Evolutionary conservation across 306 rosid species (phyloP), one percentile per base, ranked within the genome.

Genomic region (Delonix regia): DNA sequence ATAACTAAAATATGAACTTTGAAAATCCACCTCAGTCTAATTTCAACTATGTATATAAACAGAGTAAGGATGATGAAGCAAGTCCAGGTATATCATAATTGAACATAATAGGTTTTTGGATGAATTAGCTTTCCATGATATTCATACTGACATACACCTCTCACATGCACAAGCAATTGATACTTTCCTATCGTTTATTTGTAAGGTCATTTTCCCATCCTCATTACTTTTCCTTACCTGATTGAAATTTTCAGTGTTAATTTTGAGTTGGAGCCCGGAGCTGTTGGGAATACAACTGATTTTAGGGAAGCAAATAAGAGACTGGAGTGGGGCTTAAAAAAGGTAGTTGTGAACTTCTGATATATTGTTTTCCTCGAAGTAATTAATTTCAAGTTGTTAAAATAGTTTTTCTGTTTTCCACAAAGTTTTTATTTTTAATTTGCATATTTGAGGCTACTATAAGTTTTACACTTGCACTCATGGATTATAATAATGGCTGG

Each of bases 251-350:
- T 71, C 86, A 91, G 98, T 61, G 96, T 90, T 57, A 91, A 87
- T 82, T 95, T 93, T 73, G 96, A 91, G 81, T 85, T 93, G 90
- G 97, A 93, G 83, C 88, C 96, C 14, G 98, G 97, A 76, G 87
- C 90, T 47, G 91, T 85, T 73, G 98, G 99, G 78, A 89, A 89
- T 78, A 93, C 94, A 61, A 85, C 99, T 28, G 91, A 95, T 84
- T 95, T 88, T 78, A 93, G 80, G 89, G 96, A 92, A 86, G 87
- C 90, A 48, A 92, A 89, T 70, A 92, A 87, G 84, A 90, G 84
- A 80, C 88, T 95, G 74, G 97, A 92, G 81, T 95, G 99, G 99
- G 90, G 96, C 70, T 57, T 92, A 51, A 89, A 92, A 82, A 95
- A 92, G 98, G 98, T 83, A 83, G 52, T 81, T 66, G 28, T 60